phyloP scores from a whole-genome alignment of 2,329 filamentous ascomycete species.

The Ambrosiella xylebori region DNA sequence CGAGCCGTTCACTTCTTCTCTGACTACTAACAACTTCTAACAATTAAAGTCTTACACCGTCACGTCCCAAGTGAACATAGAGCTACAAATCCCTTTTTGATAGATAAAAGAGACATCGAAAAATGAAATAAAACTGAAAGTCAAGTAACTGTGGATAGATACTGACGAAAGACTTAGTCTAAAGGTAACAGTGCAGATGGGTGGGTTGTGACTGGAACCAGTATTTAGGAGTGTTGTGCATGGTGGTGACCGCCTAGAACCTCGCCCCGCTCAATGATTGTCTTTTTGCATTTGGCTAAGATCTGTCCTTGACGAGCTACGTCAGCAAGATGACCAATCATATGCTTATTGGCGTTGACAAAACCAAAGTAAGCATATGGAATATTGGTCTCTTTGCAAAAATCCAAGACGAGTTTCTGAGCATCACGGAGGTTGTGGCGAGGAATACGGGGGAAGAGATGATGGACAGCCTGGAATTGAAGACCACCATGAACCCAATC shows the following conservation, averaged over 20 bases:
- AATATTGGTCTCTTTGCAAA: slow-evolving; percentile 66
- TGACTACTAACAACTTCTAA: too few species aligned
- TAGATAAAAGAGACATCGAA: too few species aligned
- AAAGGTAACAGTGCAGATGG: too few species aligned
- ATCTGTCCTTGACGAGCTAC: slow-evolving; percentile 66
- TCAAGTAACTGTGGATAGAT: too few species aligned
- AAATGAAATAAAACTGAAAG: too few species aligned
- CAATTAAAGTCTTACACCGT: too few species aligned
- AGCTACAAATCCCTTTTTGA: too few species aligned
- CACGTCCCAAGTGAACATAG: too few species aligned
- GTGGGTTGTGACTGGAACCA: not conserved
- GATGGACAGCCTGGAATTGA: slow-evolving; percentile 80
- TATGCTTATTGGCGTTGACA: slow-evolving; percentile 63
- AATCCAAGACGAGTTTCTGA: slow-evolving; percentile 61
- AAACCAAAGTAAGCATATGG: slow-evolving; percentile 80
- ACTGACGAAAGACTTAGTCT: too few species aligned
- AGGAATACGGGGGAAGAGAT: slow-evolving; percentile 68
- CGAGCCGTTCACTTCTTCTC: too few species aligned
- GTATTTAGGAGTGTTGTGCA: slow-evolving; percentile 13
- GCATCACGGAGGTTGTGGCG: slow-evolving; percentile 64
- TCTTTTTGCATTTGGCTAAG: slow-evolving; percentile 52
- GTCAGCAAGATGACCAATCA: slow-evolving; percentile 59
- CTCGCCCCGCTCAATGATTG: slow-evolving; percentile 12
- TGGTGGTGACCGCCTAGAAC: slow-evolving; percentile 12
- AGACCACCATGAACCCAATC: slow-evolving; percentile 80